phyloP scores from a whole-genome alignment of 257 asterid species.

The Cynanchum wilfordii region DNA sequence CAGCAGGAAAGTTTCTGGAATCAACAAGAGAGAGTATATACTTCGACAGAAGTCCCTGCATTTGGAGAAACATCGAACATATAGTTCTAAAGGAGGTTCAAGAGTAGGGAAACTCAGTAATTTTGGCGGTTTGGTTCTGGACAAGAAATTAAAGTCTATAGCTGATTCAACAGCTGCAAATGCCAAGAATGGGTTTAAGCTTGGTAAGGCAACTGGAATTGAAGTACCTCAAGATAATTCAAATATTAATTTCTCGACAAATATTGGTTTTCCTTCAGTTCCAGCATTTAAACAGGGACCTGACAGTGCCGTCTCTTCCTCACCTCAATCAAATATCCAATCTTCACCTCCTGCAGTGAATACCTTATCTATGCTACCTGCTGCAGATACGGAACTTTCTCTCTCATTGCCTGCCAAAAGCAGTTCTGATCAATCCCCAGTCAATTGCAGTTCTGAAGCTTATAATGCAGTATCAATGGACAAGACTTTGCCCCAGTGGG shows the following conservation, averaged over 20 bases:
- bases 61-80: constrained; percentile 67
- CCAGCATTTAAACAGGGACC: constrained; percentile 45
- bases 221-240: constrained; percentile 38
- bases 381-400: constrained; percentile 84
- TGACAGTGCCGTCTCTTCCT: constrained; percentile 27
- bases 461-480: constrained; percentile 33
- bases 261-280: constrained; percentile 38
- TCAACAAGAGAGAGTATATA: constrained; percentile 65
- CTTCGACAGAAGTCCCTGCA: constrained; percentile 70
- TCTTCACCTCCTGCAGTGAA: constrained; percentile 28
- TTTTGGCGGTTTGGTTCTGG: constrained; percentile 65
- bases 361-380: constrained; percentile 51
- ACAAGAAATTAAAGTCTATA: constrained; percentile 67
- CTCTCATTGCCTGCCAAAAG: constrained; percentile 68
- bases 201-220: constrained; percentile 36
- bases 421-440: constrained; percentile 46
- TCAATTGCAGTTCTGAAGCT: constrained; percentile 36
- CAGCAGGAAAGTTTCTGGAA: constrained; percentile 62
- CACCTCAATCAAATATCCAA: constrained; percentile 35
- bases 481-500: constrained; percentile 45
- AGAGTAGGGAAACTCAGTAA: constrained; percentile 50
- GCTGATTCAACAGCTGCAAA: constrained; percentile 52
- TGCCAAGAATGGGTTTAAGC: constrained; percentile 45
- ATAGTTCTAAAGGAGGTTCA: constrained; percentile 56
- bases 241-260: constrained; percentile 37